Evolutionary conservation across 768 basidiomycete genomes (phyloP), one percentile per base, ranked within the genome.

Genomic region (Amanita muscaria): DNA sequence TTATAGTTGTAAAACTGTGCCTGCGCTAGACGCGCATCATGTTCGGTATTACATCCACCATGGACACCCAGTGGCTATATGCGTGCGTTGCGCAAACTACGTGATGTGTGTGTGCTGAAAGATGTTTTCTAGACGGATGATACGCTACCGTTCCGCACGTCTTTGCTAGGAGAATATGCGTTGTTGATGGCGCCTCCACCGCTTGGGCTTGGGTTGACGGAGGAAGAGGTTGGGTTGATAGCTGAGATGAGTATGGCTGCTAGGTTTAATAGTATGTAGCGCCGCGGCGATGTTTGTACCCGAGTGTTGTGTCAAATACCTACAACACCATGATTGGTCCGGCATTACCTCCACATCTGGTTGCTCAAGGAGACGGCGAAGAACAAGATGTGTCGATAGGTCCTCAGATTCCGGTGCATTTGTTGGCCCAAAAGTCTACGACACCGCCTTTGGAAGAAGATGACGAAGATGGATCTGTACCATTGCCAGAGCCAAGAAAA

Each of bases 41-140:
- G 79, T 91, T 48, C 64, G 64, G 19, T 73, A 79, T 53, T 85
- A 84, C 56, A 68, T 89, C 22, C 59, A 62, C 40, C 65, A 70
- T 31, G 60, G 74, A 32, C 83, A 89, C 52, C 85, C 86, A 1
- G 67, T 90, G 30, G 72, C 74, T 7, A 83, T 91, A 46, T 90
- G 84, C 56, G 88, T 90, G 61, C 49, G 80, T 67, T 5, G 19
- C n/a, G n/a, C n/a, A n/a, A n/a, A n/a, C n/a, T n/a, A n/a, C n/a
- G n/a, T n/a, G n/a, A n/a, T n/a, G n/a, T n/a, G n/a, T n/a, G n/a
- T n/a, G n/a, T n/a, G n/a, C n/a, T n/a, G n/a, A n/a, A n/a, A n/a
- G n/a, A n/a, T n/a, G n/a, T n/a, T n/a, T n/a, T n/a, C 35, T 51
- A 89, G 88, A 90, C 88, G 24, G 88, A 90, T 56, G 88, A 91